A percentile compares a stretch with the other conserved stretches of the same genome.
phyloP scores from a whole-genome alignment of 1,284 basidiomycete genomes.

The Albatrellus sp. region DNA sequence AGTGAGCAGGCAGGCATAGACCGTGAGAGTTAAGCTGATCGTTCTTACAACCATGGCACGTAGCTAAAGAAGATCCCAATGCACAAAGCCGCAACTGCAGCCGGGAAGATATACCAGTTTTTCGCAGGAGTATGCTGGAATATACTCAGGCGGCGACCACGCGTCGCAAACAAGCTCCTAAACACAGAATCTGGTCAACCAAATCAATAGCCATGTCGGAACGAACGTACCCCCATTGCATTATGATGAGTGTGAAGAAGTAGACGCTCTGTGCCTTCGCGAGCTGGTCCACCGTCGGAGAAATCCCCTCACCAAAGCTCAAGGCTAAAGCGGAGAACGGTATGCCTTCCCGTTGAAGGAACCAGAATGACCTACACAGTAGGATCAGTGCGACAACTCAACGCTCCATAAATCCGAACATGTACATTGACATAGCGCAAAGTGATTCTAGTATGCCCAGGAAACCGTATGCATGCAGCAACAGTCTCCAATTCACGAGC shows the following conservation, averaged over 20 bases:
- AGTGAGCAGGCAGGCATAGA: slow-evolving; percentile 10
- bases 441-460: slow-evolving; percentile 44
- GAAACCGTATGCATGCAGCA: slow-evolving; percentile 57
- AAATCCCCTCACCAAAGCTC: slow-evolving; percentile 33
- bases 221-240: slow-evolving; percentile 43
- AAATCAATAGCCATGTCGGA: slow-evolving; percentile 3
- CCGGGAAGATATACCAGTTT: slow-evolving; percentile 33
- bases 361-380: slow-evolving; percentile 33
- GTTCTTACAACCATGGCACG: slow-evolving; percentile 26
- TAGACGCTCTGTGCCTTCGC: slow-evolving; percentile 32
- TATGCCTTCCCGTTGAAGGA: slow-evolving; percentile 37
- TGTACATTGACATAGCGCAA: slow-evolving; percentile 34
- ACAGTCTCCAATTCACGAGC: slow-evolving; percentile 34
- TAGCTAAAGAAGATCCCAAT: slow-evolving; percentile 45
- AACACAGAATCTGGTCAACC: slow-evolving; percentile 11
- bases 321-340: slow-evolving; percentile 41
- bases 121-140: slow-evolving; percentile 28
- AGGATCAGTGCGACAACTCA: neutral
- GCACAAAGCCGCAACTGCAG: slow-evolving; percentile 30
- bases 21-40: slow-evolving; percentile 1
- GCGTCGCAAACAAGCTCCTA: slow-evolving; percentile 35
- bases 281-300: slow-evolving; percentile 24
- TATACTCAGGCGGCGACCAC: slow-evolving; percentile 36
- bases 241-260: slow-evolving; percentile 54
- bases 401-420: slow-evolving; percentile 13